Conservation (phyloP, 169 alveolate genomes). For the Neospora caninum region DNA sequence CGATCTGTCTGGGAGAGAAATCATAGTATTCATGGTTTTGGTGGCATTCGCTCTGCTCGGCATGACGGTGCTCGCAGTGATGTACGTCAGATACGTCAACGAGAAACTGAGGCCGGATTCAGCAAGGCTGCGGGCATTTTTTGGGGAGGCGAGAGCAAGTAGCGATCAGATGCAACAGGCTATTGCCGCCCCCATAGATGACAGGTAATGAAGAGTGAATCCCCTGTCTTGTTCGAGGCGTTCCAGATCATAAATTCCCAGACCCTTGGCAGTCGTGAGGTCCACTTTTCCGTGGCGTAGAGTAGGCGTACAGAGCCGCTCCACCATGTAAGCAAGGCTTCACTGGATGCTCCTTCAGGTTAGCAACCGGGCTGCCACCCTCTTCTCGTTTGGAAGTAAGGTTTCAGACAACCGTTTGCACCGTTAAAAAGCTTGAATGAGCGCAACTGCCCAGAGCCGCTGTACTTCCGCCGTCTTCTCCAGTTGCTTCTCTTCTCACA, state of each 20-base stretch:
- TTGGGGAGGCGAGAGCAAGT: background rate
- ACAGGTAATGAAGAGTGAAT: background rate
- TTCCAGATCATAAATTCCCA: background rate
- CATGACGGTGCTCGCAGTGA: conserved; percentile 13
- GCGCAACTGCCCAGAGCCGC: conserved; percentile 37
- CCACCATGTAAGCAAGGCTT: background rate
- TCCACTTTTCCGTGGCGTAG: conserved; percentile 2
- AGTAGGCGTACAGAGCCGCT: background rate
- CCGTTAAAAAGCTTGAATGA: too few relatives aligned
- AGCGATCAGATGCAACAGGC: conserved; percentile 27
- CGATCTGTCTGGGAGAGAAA: conserved; percentile 39
- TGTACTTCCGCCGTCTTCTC: conserved; percentile 50
- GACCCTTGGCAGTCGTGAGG: conserved; percentile 35
- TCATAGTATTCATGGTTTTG: conserved; percentile 43
- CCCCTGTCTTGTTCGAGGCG: too few relatives aligned
- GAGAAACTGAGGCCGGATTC: conserved; percentile 38
- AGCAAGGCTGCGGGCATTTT: background rate
- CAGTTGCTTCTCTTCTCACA: conserved; percentile 60
- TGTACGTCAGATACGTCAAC: background rate
- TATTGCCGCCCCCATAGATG: conserved; percentile 47
- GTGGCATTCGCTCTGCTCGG: conserved; percentile 58
- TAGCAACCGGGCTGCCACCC: conserved; percentile 31
- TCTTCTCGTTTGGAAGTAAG: conserved; percentile 10
- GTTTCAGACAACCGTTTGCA: too few relatives aligned
- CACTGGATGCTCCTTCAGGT: background rate